Base-by-base conservation (phyloP, 2,329 filamentous ascomycete genomes). In the Fusarium subtropicale region DNA sequence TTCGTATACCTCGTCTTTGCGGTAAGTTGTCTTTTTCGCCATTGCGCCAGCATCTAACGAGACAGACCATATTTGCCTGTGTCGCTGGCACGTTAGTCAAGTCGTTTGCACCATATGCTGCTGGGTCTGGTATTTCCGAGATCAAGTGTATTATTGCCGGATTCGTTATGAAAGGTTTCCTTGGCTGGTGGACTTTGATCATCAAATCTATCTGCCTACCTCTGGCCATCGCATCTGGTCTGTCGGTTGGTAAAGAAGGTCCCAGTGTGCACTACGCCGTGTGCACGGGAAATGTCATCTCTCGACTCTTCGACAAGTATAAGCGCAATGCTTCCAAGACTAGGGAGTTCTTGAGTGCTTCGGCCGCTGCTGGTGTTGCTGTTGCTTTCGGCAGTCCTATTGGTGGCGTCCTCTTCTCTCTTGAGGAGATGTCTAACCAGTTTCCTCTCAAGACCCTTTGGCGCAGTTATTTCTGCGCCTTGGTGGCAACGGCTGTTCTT, bases 131-230 rank as follows among this genome's bases (percentile, higher is more conserved):
- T 41, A 99, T 99, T 61, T 97, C 94, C 15, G 96, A 99, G 82
- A 99, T 99, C 85, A 99, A 99, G 81, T 97, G 94, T 80, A 98
- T 99, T 77, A 97, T 99, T 76, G 96, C 95, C 7, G 96, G 96
- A 5, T 99, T 99, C 78, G 93, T 98, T 51, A 99, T 99, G 96
- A 97, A 98, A 80, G 96, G 94, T 0, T 99, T 99, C 76, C 86
- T 99, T 18, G 94, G 95, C 22, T 91, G 91, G 74, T 94, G 93
- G 88, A 98, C 96, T 7, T 84, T 99, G 33, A 79, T 96, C 64
- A 98, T 99, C 82, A 99, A 99, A 81, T 97, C 94, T 0, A 88
- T 98, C 57, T 92, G 92, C 26, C 83, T 99, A 48, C 96, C 96
- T 2, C 84, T 99, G 45, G 92, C 95, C 44, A 99, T 99, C 77